phyloP scores from a whole-genome alignment of 257 asterid genomes.

The Solanum bukasovii region DNA sequence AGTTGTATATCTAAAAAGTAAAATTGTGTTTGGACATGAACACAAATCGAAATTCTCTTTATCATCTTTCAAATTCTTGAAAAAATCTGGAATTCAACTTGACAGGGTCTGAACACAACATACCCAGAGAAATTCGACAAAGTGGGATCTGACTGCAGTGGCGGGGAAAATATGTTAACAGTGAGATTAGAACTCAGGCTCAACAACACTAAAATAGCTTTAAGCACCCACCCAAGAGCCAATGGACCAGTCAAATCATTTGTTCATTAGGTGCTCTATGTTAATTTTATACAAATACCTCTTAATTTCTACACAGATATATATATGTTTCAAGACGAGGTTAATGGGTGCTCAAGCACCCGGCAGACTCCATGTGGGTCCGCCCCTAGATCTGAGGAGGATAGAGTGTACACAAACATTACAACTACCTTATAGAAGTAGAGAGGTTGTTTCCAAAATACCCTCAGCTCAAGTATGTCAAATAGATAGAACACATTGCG shows the following conservation, averaged over 20 bases:
- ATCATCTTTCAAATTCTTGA: not conserved
- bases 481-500: not conserved
- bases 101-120: not conserved
- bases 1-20: not conserved
- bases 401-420: accelerated
- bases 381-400: not conserved
- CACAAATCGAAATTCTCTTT: not conserved
- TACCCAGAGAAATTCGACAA: accelerated
- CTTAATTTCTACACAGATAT: too few relatives aligned
- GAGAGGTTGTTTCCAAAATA: accelerated
- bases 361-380: accelerated
- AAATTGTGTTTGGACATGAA: not conserved
- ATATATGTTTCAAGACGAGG: accelerated
- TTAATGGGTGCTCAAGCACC: not conserved
- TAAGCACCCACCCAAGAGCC: not conserved
- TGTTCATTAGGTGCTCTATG: too few relatives aligned
- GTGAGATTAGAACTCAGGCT: not conserved
- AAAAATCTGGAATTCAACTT: not conserved
- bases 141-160: not conserved
- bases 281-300: too few relatives aligned
- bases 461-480: accelerated
- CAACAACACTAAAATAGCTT: too few relatives aligned
- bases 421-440: accelerated
- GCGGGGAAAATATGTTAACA: too few relatives aligned
- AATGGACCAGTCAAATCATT: not conserved